phyloP scores from a whole-genome alignment of 768 basidiomycete species.

The Boletus eberwhitei region DNA sequence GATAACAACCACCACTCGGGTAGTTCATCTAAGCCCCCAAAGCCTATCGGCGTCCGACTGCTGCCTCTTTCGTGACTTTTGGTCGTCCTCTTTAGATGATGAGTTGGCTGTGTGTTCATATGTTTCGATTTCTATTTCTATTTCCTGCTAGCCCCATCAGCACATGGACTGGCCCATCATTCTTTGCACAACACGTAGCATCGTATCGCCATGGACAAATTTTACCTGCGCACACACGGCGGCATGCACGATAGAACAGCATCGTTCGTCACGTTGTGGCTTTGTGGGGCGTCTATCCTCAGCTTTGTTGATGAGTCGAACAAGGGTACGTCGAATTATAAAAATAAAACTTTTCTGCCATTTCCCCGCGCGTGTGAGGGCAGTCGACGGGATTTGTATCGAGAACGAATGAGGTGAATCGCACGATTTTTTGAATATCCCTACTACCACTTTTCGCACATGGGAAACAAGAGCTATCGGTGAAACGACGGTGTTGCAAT shows the following conservation, averaged over 20 bases:
- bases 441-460: not conserved
- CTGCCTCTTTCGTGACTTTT: not conserved
- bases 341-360: not conserved
- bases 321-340: not conserved
- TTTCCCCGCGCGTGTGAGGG: not conserved
- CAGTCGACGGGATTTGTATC: not conserved
- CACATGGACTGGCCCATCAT: not conserved
- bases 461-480: not conserved
- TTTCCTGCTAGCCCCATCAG: conserved; percentile 2
- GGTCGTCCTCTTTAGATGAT: not conserved
- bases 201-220: not conserved
- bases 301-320: not conserved
- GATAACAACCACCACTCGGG: not conserved
- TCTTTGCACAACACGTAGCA: not conserved
- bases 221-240: not conserved
- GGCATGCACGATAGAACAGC: not conserved
- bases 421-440: not conserved
- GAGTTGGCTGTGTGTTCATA: not conserved
- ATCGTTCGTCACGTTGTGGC: not conserved
- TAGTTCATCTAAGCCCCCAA: not conserved
- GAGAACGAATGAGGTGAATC: not conserved
- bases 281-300: not conserved
- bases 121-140: not conserved
- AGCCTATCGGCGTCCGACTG: not conserved
- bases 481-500: too few relatives aligned